phyloP scores from a whole-genome alignment of 371 early-diverging fungal species.

The Quaeritorhiza haematococci region DNA sequence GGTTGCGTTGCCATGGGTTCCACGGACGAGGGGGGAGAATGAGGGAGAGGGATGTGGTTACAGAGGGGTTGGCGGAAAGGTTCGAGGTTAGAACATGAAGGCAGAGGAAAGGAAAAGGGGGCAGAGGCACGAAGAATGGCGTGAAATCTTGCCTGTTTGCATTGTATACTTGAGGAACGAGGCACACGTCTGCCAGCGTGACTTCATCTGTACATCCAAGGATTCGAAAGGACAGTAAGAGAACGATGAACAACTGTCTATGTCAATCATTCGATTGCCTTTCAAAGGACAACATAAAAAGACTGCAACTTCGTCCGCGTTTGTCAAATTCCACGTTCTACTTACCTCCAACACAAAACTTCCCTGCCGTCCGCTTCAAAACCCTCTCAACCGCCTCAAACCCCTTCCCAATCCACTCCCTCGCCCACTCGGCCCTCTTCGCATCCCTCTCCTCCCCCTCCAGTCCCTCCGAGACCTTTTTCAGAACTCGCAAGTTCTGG shows the following conservation, averaged over 20 bases:
- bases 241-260: no score
- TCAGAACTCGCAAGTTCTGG: constrained; percentile 73
- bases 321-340: no score
- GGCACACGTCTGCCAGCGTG: constrained; percentile 77
- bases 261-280: no score
- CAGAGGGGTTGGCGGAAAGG: background rate
- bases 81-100: background rate
- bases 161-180: constrained; percentile 80
- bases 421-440: constrained; percentile 59
- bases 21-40: background rate
- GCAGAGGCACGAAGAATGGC: background rate
- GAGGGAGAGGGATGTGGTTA: background rate
- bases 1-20: background rate
- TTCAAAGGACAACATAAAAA: no score
- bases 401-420: constrained; percentile 53
- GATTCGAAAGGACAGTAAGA: no score
- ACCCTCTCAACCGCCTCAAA: constrained; percentile 56
- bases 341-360: constrained; percentile 73
- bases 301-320: no score
- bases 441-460: constrained; percentile 44
- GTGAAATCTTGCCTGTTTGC: constrained; percentile 49
- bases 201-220: no score
- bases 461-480: no score
- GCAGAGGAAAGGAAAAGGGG: background rate
- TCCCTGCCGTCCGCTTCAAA: constrained; percentile 57